Percentiles rank a stretch among this genome's conserved stretches.
Evolutionary conservation across 23 red algal species (phyloP).

Genomic region (Chondrus crispus): DNA sequence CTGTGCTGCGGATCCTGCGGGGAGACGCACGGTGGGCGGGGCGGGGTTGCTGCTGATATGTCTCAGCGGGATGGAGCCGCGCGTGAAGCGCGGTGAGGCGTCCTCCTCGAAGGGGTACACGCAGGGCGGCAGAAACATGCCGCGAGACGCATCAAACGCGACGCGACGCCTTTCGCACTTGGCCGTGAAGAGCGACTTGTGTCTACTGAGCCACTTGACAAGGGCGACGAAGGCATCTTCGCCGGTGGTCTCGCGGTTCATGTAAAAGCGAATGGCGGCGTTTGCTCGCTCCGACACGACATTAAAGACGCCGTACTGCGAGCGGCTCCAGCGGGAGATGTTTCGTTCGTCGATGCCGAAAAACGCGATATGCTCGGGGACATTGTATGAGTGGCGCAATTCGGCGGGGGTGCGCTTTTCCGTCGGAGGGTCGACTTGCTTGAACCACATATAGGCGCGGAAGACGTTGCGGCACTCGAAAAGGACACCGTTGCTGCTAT

Average conservation of each 20-base stretch:
- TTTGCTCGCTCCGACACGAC: constrained; percentile 56
- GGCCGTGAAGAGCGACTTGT: constrained; percentile 36
- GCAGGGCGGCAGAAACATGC: constrained; percentile 59
- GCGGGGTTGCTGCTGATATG: background rate
- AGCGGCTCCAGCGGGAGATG: constrained; percentile 22
- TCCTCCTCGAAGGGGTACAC: constrained; percentile 47
- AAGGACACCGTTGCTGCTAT: background rate
- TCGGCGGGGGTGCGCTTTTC: background rate
- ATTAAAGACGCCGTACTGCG: constrained; percentile 48
- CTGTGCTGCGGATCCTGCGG: too few species aligned
- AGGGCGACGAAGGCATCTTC: constrained; percentile 45
- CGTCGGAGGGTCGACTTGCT: background rate
- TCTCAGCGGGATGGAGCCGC: constrained; percentile 36
- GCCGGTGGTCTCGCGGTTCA: constrained; percentile 23
- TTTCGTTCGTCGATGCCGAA: constrained; percentile 23
- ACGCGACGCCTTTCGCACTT: constrained; percentile 36
- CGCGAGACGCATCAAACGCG: constrained; percentile 58
- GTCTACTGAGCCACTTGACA: constrained; percentile 28
- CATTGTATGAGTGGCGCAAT: background rate
- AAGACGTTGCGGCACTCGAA: constrained; percentile 29
- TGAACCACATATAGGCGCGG: constrained; percentile 40
- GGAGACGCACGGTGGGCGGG: background rate
- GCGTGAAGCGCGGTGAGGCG: constrained; percentile 16
- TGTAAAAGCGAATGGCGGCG: constrained; percentile 53
- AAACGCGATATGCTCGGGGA: constrained; percentile 27